Conservation (phyloP, 208 protist genomes). For the Tetramitus jugosus region DNA sequence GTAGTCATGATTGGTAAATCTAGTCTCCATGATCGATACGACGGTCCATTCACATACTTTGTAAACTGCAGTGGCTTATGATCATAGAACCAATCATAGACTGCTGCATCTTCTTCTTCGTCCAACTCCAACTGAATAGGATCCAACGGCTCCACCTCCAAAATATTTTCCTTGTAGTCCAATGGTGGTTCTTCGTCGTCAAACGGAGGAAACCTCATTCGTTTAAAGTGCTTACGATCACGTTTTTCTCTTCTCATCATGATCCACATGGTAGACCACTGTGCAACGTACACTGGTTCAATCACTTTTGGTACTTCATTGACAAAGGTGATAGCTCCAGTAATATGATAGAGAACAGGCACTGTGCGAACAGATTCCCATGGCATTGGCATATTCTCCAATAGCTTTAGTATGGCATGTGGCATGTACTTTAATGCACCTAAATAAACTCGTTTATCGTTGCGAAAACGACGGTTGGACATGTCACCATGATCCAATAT, state of each 20-base stretch:
- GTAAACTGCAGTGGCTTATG: conserved; percentile 69
- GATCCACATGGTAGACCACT: conserved; percentile 99
- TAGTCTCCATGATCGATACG: conserved; percentile 77
- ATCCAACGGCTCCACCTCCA: conserved; percentile 90
- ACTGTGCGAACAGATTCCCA: conserved; percentile 92
- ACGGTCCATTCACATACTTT: conserved; percentile 77
- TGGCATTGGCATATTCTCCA: conserved; percentile 99
- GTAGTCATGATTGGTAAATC: conserved; percentile 87
- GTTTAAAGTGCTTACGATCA: conserved; percentile 88
- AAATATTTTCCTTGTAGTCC: conserved; percentile 97
- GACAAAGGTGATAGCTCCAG: conserved; percentile 99
- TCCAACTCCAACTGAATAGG: conserved; percentile 92
- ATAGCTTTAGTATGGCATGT: conserved; percentile 97
- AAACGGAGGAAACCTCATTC: conserved; percentile 97
- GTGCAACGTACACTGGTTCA: conserved; percentile 95
- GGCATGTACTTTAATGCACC: conserved; percentile 98
- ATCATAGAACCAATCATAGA: conserved; percentile 98
- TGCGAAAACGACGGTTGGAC: conserved; percentile 91
- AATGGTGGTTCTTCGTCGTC: conserved; percentile 98
- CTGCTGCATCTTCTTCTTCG: conserved; percentile 90
- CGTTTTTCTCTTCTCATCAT: conserved; percentile 99
- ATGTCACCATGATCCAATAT: conserved; percentile 99
- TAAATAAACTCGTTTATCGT: conserved; percentile 98
- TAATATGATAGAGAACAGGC: conserved; percentile 97
- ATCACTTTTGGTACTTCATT: conserved; percentile 98